Conservation (phyloP, 331 rosid species). For the Cydonia oblonga region DNA sequence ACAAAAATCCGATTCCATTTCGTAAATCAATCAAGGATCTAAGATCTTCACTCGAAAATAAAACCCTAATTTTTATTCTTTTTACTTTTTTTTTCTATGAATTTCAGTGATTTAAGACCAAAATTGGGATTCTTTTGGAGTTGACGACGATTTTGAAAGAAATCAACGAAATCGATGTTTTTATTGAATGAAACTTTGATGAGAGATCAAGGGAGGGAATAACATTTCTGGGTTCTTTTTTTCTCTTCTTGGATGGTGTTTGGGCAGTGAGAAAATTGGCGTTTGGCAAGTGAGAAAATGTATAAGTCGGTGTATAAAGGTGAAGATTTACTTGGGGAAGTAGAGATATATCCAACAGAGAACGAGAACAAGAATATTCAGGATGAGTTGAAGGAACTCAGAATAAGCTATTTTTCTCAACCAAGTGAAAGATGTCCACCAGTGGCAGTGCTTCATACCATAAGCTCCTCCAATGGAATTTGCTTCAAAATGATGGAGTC, state of each 20-base stretch:
- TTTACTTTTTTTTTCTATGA: neutral
- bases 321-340: slow-evolving; percentile 86
- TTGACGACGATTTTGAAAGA: slow-evolving; percentile 22
- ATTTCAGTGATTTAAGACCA: slow-evolving; percentile 28
- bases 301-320: slow-evolving; percentile 73
- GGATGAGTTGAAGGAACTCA: slow-evolving; percentile 72
- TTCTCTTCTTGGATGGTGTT: neutral
- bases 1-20: slow-evolving; percentile 4
- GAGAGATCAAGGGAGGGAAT: slow-evolving; percentile 10
- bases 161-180: slow-evolving; percentile 19
- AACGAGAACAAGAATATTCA: slow-evolving; percentile 28
- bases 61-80: slow-evolving; percentile 26
- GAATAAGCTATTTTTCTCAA: slow-evolving; percentile 76
- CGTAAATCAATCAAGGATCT: slow-evolving; percentile 51
- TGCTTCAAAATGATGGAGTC: slow-evolving; percentile 99
- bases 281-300: slow-evolving; percentile 32
- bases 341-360: slow-evolving; percentile 67
- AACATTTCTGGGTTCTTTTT: neutral
- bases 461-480: slow-evolving; percentile 56
- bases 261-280: slow-evolving; percentile 11
- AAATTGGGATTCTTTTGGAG: slow-evolving; percentile 51
- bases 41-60: slow-evolving; percentile 30
- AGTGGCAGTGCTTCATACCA: slow-evolving; percentile 85
- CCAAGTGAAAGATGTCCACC: slow-evolving; percentile 99
- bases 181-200: slow-evolving; percentile 16